Base-by-base conservation (phyloP, 306 rosid species). In the Acacia confusa region DNA sequence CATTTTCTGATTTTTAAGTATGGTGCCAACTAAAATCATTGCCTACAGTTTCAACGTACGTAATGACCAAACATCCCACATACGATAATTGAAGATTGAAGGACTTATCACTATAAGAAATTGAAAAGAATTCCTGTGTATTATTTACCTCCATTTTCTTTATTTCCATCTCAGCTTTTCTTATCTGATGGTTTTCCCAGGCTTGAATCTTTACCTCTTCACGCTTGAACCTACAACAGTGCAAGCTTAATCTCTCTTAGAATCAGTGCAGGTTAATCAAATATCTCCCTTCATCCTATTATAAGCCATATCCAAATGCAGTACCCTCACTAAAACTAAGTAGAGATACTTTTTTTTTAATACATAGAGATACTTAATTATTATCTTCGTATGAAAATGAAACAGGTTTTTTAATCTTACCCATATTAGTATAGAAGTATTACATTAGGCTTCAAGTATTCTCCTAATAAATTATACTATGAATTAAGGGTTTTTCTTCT, bases 131-230 rank as follows among this genome's bases (percentile, higher is more conserved):
- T 28, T 11, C 55, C 43, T 64, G 16, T 64, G 16, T 52, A n/a
- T 58, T 38, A n/a, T 58, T 58, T 91, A 93, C 99, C 98, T 96
- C 99, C 87, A 92, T 89, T 88, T 89, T 96, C 86, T 85, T 94
- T 97, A 92, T 88, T 80, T 94, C 94, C 94, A 91, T 88, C 82
- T 96, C 99, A 80, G 97, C 98, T 88, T 91, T 96, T 88, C 97
- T 94, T 81, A 89, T 92, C 90, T 91, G 95, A 70, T 92, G 95
- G 76, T 94, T 96, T 78, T 96, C 97, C 98, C 98, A 94, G 25
- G 97, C 98, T 80, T 94, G 98, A 84, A 96, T 96, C 90, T 81
- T 96, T 82, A 96, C 90, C 84, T 96, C 97, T 84, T 96, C 99
- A 53, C 97, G 92, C 90, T 92, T 96, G 77, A 92, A 96, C 94